Conservation (phyloP, 768 basidiomycete genomes). For the Mycena latifolia region DNA sequence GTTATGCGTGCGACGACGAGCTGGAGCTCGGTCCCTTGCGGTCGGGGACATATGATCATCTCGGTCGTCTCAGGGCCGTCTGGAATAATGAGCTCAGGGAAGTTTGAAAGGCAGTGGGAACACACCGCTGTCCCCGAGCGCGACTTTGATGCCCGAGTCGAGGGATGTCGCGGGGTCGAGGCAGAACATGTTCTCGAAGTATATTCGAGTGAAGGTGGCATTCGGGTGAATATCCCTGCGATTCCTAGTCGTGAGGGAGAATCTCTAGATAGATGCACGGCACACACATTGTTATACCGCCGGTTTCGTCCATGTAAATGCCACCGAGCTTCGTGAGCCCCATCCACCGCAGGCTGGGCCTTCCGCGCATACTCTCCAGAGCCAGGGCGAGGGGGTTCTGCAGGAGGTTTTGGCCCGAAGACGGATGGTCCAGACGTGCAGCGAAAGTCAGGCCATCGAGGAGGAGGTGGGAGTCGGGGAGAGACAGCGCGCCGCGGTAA, state of each 20-base stretch:
- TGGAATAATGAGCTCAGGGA: constrained; percentile 39
- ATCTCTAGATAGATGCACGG: not conserved
- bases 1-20: constrained; percentile 72
- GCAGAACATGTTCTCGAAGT: constrained; percentile 81
- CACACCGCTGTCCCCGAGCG: constrained; percentile 77
- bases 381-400: constrained; percentile 43
- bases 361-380: constrained; percentile 84
- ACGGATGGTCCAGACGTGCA: constrained; percentile 57
- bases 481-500: constrained; percentile 80
- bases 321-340: constrained; percentile 66
- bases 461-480: constrained; percentile 78
- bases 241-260: constrained; percentile 7
- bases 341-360: constrained; percentile 71
- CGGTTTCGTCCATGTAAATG: constrained; percentile 71
- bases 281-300: constrained; percentile 56
- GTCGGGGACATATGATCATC: constrained; percentile 65
- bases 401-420: not conserved
- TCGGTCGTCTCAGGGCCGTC: constrained; percentile 80
- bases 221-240: constrained; percentile 78
- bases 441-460: constrained; percentile 83
- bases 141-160: constrained; percentile 72
- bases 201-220: constrained; percentile 70
- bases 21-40: constrained; percentile 45
- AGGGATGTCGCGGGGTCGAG: constrained; percentile 52
- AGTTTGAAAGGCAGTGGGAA: not conserved